Base-by-base conservation (phyloP, 2,329 filamentous ascomycete genomes). In the Fusarium miscanthi region DNA sequence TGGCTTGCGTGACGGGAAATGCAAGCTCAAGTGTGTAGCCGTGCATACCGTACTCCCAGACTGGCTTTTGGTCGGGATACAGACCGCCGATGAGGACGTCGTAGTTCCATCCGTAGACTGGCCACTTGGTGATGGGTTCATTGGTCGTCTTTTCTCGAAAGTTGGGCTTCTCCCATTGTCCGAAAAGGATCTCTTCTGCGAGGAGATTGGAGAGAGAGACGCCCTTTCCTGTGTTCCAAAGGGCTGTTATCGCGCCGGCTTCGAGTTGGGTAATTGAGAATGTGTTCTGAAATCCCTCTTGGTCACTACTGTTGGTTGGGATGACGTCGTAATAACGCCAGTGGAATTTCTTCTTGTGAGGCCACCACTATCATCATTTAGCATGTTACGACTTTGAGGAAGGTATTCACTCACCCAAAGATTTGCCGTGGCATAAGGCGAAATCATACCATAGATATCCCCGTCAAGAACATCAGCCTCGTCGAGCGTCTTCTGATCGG, bases 311-410 rank as follows among this genome's bases (percentile, higher is more conserved):
- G 8, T 63, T 19, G 2, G 30, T 63, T 2, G 58, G 25, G 0
- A 64, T 53, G 0, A 64, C 58, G 12, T 64, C 58, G 6, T 64
- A 64, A 11, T 63, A 64, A 0, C 61, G 45, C 61, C 61, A 64
- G 33, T 64, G 58, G 25, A 64, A 64, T 13, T 63, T 64, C 58
- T 63, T 64, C 25, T 64, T 64, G 2, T 64, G 45, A 12, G 61
- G 61, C 61, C 58, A 64, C 61, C 58, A 64, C 61, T 64, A 5
- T 0, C 2, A 14, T 5, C 17, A 5, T 3, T 62, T 16, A 62
- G 59, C 4, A 43, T 12, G 6, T 5, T 0, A 0, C 11, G 4
- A 13, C 4, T 1, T 4, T 0, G 4, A 46, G 3, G 3, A 7
- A 21, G 17, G 1, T 9, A 3, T 19, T 16, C 17, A 33, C 33